These are phyloP conservation scores for Aspergillus carlsbadensis DNA, from an alignment of 495 filamentous ascomycete species.

Conservation along the genomic window DNA sequence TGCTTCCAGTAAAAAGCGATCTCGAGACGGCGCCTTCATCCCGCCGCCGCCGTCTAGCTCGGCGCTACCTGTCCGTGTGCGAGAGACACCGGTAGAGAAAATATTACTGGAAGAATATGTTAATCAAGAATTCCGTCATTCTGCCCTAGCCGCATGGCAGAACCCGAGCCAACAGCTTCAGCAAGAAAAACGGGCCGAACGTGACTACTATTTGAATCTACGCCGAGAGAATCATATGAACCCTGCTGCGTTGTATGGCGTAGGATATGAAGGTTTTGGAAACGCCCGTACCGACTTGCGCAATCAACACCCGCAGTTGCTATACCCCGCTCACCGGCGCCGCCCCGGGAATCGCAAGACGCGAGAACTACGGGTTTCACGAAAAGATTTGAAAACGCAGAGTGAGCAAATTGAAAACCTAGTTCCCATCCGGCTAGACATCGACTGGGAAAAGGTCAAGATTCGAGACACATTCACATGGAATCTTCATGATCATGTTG, in stretches of 20 bases:
- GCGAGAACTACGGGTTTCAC: conserved; percentile 63
- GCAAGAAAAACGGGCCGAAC: conserved; percentile 54
- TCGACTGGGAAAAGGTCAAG: conserved; percentile 94
- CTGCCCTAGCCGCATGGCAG: conserved; percentile 46
- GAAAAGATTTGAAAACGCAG: conserved; percentile 78
- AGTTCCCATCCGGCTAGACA: conserved; percentile 86
- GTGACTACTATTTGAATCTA: conserved; percentile 49
- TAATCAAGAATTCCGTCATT: conserved; percentile 71
- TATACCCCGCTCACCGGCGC: conserved; percentile 74
- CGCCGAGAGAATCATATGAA: conserved; percentile 51
- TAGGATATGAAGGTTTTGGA: conserved; percentile 86
- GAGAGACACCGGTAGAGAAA: conserved; percentile 47
- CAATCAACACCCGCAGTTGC: conserved; percentile 53
- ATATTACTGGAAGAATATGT: conserved; percentile 74
- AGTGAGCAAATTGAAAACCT: conserved; percentile 88
- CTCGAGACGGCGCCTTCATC: conserved; percentile 55
- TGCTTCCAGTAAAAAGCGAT: conserved; percentile 54
- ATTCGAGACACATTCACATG: conserved; percentile 97
- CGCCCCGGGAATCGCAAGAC: conserved; percentile 74
- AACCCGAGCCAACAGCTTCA: conserved; percentile 47
- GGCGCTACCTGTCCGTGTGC: conserved; percentile 32
- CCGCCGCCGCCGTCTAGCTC: conserved; percentile 30
- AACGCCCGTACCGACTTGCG: conserved; percentile 74
- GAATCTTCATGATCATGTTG: conserved; percentile 90
- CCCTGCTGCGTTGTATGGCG: conserved; percentile 66